phyloP scores from a whole-genome alignment of 495 filamentous ascomycete genomes.

The Aspergillus panamensis region DNA sequence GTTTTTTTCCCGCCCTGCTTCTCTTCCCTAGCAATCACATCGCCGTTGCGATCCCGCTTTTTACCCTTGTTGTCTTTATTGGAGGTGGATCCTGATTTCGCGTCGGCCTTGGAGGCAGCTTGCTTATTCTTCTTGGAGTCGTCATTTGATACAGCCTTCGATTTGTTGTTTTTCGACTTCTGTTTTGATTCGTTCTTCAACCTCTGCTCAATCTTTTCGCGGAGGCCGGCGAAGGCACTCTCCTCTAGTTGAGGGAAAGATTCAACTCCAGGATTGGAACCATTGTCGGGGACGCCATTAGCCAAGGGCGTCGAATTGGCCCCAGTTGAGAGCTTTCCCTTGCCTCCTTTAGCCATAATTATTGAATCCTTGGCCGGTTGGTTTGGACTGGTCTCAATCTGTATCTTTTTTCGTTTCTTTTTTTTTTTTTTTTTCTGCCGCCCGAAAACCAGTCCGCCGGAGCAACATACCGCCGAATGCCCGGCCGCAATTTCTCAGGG shows the following conservation, averaged over 20 bases:
- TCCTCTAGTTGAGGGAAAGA: conserved; percentile 53
- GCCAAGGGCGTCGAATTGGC: conserved; percentile 21
- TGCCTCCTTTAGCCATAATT: conserved; percentile 40
- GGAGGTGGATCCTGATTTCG: conserved; percentile 31
- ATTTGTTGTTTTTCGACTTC: conserved; percentile 42
- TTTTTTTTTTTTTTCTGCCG: conserved; percentile 33
- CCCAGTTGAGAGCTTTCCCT: conserved; percentile 41
- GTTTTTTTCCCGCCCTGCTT: conserved; percentile 27
- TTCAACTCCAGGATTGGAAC: conserved; percentile 25
- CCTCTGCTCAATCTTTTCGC: conserved; percentile 59
- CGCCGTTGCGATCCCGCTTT: conserved; percentile 51
- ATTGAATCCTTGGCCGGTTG: conserved; percentile 19
- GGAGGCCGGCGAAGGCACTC: conserved; percentile 57
- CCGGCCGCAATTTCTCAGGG: conserved; percentile 19
- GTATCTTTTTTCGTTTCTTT: conserved; percentile 25
- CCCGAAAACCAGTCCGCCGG: conserved; percentile 30
- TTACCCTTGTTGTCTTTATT: conserved; percentile 43
- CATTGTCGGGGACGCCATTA: conserved; percentile 14
- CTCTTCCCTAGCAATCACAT: conserved; percentile 41
- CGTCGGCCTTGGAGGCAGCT: conserved; percentile 25
- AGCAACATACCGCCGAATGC: conserved; percentile 23
- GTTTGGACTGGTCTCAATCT: conserved; percentile 12
- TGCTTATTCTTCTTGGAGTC: conserved; percentile 30
- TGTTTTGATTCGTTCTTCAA: conserved; percentile 47
- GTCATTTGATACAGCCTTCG: conserved; percentile 22